Percentiles rank a stretch among this genome's conserved stretches.
Conservation (phyloP, 495 filamentous ascomycete species). For the Ascobolus immersus region DNA sequence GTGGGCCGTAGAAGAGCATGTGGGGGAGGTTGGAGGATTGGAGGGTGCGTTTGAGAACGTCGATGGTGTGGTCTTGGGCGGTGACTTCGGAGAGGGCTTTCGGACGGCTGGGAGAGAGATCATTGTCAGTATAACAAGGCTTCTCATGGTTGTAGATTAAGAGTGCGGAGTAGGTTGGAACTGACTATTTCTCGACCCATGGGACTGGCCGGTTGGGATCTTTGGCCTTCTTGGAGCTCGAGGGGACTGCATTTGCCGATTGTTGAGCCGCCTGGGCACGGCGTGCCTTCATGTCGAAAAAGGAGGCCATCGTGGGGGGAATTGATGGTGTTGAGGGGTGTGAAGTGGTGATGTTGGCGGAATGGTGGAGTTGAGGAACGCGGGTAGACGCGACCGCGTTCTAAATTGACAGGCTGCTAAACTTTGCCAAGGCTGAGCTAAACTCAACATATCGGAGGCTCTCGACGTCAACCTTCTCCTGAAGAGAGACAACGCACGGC, state of each 20-base stretch:
- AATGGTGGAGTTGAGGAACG: no score
- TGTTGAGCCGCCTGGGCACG: constrained; percentile 40
- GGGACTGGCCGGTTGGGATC: constrained; percentile 48
- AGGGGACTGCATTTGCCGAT: constrained; percentile 23
- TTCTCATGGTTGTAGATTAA: constrained; percentile 1
- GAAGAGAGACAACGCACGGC: no score
- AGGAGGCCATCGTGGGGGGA: constrained; percentile 35
- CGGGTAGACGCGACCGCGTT: no score
- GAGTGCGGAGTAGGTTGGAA: constrained; percentile 6
- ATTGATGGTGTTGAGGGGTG: not conserved
- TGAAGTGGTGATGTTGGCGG: not conserved
- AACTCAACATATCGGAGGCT: no score
- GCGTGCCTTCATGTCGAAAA: constrained; percentile 87
- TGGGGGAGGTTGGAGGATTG: constrained; percentile 93
- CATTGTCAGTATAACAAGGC: constrained; percentile 2
- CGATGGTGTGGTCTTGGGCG: constrained; percentile 91
- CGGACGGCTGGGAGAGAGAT: constrained; percentile 37
- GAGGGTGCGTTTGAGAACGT: constrained; percentile 68
- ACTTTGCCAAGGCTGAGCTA: no score
- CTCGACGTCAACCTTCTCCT: no score
- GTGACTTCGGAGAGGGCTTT: constrained; percentile 85
- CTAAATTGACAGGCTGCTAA: no score
- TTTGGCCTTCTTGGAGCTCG: constrained; percentile 21
- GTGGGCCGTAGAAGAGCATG: constrained; percentile 88
- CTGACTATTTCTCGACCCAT: constrained; percentile 99